Percentiles rank a stretch among this genome's conserved stretches.
Evolutionary conservation across 805 yeast species (phyloP).

Genomic region (Nakazawaea holstii): DNA sequence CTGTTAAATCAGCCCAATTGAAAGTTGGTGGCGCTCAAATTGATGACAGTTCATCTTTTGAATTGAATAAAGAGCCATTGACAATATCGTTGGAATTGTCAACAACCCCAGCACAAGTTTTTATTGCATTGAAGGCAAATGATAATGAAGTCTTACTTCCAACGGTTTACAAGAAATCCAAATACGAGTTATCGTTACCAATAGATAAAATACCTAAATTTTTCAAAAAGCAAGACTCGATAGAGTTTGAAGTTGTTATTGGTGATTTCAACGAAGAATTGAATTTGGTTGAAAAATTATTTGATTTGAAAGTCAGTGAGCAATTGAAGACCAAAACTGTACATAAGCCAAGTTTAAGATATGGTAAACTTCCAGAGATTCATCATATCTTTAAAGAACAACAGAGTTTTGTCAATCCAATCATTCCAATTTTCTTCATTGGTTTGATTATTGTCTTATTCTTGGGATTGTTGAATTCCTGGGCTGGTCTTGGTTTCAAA

Average conservation of each 20-base stretch:
- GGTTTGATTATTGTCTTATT: conserved; percentile 36
- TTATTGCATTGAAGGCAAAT: conserved; percentile 10
- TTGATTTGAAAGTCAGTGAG: conserved; percentile 12
- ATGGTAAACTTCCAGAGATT: conserved; percentile 56
- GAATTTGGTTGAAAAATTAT: conserved; percentile 16
- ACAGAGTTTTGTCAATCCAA: conserved; percentile 45
- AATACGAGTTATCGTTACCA: conserved; percentile 14
- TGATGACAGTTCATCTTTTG: neutral
- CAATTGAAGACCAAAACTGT: neutral
- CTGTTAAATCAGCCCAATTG: neutral
- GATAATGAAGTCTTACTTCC: conserved; percentile 20
- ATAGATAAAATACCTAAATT: conserved; percentile 19
- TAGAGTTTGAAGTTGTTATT: conserved; percentile 19
- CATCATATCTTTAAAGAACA: conserved; percentile 52
- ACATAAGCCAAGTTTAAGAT: conserved; percentile 25
- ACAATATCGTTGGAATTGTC: conserved; percentile 7
- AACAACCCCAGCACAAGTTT: conserved; percentile 21
- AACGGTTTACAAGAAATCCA: conserved; percentile 9
- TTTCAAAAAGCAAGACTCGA: conserved; percentile 15
- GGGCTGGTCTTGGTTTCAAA: conserved; percentile 34
- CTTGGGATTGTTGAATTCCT: conserved; percentile 35
- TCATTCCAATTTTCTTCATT: conserved; percentile 48
- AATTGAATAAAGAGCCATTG: conserved; percentile 5
- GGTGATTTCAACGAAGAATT: conserved; percentile 20
- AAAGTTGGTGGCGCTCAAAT: neutral